A percentile compares a stretch with the other conserved stretches of the same genome.
These are phyloP conservation scores for Cymbopogon citratus DNA, from an alignment of 176 grass and related monocot species.

Conservation along the genomic window DNA sequence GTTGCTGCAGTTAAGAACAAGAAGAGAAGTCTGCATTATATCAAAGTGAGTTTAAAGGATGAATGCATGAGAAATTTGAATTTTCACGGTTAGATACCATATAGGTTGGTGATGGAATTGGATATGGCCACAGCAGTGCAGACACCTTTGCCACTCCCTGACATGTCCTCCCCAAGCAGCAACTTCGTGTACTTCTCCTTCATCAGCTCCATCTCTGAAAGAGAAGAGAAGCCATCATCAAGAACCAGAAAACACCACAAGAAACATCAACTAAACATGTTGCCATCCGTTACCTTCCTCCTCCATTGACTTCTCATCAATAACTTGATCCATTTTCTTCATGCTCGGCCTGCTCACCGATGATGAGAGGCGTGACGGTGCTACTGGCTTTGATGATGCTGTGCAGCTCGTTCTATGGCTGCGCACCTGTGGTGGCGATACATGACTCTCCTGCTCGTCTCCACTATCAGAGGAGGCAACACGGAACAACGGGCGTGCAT, in stretches of 20 bases:
- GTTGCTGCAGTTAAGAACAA: conserved; percentile 44
- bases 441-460: conserved; percentile 17
- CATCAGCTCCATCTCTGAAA: conserved; percentile 85
- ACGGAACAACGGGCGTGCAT: conserved; percentile 26
- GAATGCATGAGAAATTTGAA: not conserved
- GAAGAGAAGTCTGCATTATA: not conserved
- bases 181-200: conserved; percentile 96
- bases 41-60: not conserved
- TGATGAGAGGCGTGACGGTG: conserved; percentile 15
- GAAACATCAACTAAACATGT: not conserved
- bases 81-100: conserved; percentile 36
- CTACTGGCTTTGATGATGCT: conserved; percentile 19
- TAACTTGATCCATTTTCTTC: conserved; percentile 35
- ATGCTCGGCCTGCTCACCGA: conserved; percentile 37
- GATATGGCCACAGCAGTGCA: conserved; percentile 82
- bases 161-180: conserved; percentile 96
- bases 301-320: conserved; percentile 26
- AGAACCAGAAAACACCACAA: conserved; percentile 1
- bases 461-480: conserved; percentile 38
- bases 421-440: not conserved
- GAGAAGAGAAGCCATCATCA: conserved; percentile 1
- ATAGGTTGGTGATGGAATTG: conserved; percentile 98
- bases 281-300: conserved; percentile 27
- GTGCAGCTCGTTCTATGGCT: not conserved
- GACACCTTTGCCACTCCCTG: conserved; percentile 79